Evolutionary conservation across 2,329 filamentous ascomycete genomes (phyloP).

Genomic region (Aspergillus candidus): DNA sequence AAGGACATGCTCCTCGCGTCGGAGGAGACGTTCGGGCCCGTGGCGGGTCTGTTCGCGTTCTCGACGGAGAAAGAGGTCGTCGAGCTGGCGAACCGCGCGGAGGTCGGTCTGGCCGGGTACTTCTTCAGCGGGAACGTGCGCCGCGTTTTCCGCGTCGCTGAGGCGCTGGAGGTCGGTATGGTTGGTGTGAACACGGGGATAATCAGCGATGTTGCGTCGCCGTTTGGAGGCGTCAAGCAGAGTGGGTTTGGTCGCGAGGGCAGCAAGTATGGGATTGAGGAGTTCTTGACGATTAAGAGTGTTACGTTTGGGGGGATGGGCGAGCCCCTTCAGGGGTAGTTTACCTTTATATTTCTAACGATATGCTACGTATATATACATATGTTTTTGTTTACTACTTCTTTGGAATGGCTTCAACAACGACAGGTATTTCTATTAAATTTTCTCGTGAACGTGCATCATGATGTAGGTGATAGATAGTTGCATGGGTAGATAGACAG

Average conservation of each 20-base stretch:
- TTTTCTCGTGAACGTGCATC: no score
- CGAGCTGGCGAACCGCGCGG: slow-evolving; percentile 68
- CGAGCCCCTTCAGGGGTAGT: slow-evolving; percentile 47
- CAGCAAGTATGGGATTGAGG: slow-evolving; percentile 67
- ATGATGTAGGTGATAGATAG: no score
- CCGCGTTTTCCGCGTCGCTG: slow-evolving; percentile 6
- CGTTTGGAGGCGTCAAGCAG: slow-evolving; percentile 77
- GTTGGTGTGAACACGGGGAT: slow-evolving; percentile 65
- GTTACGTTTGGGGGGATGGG: slow-evolving; percentile 60
- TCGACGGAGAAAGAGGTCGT: slow-evolving; percentile 85
- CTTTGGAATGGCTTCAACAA: neutral
- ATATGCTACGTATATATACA: neutral
- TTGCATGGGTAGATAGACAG: no score
- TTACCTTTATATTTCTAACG: neutral
- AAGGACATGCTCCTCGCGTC: slow-evolving; percentile 73
- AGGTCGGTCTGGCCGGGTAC: slow-evolving; percentile 65
- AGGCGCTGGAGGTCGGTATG: slow-evolving; percentile 25
- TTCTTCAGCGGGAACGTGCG: slow-evolving; percentile 5
- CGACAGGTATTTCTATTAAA: no score
- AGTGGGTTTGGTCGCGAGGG: slow-evolving; percentile 77
- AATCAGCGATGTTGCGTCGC: slow-evolving; percentile 49
- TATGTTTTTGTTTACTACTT: neutral
- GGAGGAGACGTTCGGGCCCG: slow-evolving; percentile 94
- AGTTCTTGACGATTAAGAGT: slow-evolving; percentile 70
- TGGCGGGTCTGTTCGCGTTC: slow-evolving; percentile 85